Conservation (phyloP, 768 basidiomycete species). For the Kondoa subrosea region DNA sequence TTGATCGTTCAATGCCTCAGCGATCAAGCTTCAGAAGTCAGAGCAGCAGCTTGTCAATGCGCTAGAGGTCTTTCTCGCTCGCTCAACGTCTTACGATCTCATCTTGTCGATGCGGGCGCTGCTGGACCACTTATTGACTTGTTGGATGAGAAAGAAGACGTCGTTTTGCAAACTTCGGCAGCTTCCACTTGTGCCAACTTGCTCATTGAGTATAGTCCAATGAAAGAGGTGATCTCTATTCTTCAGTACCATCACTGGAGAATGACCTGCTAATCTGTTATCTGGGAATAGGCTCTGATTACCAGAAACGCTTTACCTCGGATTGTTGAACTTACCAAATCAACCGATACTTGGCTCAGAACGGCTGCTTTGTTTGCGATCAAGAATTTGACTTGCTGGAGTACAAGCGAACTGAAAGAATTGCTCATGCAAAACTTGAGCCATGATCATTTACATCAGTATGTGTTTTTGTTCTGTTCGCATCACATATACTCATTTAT, state of each 20-base stretch:
- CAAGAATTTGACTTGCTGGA: slow-evolving; percentile 24
- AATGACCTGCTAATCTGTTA: no score
- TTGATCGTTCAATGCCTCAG: slow-evolving; percentile 43
- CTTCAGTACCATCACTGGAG: background rate
- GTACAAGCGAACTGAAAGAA: slow-evolving; percentile 19
- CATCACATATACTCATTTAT: background rate
- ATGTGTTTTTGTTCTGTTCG: background rate
- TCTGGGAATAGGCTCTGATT: background rate
- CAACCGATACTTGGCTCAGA: slow-evolving; percentile 4
- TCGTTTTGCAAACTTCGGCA: slow-evolving; percentile 19
- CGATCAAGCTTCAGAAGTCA: slow-evolving; percentile 53
- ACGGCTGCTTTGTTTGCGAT: slow-evolving; percentile 23
- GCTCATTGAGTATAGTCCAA: slow-evolving; percentile 26
- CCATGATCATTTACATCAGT: slow-evolving; percentile 15
- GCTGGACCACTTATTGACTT: slow-evolving; percentile 54
- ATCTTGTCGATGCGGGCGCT: slow-evolving; percentile 62
- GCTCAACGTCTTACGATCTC: slow-evolving; percentile 64
- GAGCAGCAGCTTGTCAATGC: slow-evolving; percentile 74
- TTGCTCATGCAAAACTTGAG: slow-evolving; percentile 10
- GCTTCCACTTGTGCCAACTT: slow-evolving; percentile 21
- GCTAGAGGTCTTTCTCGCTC: slow-evolving; percentile 62
- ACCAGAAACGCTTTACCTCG: background rate
- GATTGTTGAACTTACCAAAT: slow-evolving; percentile 8
- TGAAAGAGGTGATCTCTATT: slow-evolving; percentile 10
- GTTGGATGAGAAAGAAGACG: slow-evolving; percentile 32